These are phyloP conservation scores for Podaxis mareebaensis DNA, from an alignment of 768 basidiomycete genomes.

Conservation along the genomic window DNA sequence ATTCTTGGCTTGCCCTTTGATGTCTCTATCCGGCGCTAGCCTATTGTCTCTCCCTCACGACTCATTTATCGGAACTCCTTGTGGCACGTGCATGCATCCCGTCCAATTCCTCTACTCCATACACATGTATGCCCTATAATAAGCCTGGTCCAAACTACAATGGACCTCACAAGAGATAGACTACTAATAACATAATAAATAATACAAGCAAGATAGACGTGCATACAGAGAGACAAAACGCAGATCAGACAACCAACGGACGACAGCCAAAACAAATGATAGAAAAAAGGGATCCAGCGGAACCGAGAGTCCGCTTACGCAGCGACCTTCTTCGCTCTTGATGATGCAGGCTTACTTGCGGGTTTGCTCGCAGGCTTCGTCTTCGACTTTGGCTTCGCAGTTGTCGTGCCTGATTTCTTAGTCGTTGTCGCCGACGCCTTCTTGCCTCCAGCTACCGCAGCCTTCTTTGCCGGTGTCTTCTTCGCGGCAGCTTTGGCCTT, in stretches of 20 bases:
- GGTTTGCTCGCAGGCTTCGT: constrained; percentile 30
- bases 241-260: constrained; percentile 8
- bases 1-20: constrained; percentile 3
- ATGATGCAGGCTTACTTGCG: constrained; percentile 18
- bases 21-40: neutral
- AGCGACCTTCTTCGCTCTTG: constrained; percentile 35
- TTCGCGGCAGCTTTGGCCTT: constrained; percentile 40
- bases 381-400: constrained; percentile 25
- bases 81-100: constrained; percentile 1
- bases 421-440: constrained; percentile 27
- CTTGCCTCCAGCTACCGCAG: constrained; percentile 27
- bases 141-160: neutral
- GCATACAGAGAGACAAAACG: neutral
- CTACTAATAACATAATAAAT: constrained; percentile 17
- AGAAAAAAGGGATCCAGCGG: constrained; percentile 18
- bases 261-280: neutral
- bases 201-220: constrained; percentile 15
- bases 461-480: constrained; percentile 37
- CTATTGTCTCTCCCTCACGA: constrained; percentile 1
- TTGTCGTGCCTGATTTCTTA: constrained; percentile 30
- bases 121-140: neutral
- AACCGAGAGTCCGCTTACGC: constrained; percentile 16
- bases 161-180: constrained; percentile 1
- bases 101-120: neutral
- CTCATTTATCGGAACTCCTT: constrained; percentile 3